These are phyloP conservation scores for Syzygium aromaticum DNA, from an alignment of 345 rosid species.

Conservation along the genomic window DNA sequence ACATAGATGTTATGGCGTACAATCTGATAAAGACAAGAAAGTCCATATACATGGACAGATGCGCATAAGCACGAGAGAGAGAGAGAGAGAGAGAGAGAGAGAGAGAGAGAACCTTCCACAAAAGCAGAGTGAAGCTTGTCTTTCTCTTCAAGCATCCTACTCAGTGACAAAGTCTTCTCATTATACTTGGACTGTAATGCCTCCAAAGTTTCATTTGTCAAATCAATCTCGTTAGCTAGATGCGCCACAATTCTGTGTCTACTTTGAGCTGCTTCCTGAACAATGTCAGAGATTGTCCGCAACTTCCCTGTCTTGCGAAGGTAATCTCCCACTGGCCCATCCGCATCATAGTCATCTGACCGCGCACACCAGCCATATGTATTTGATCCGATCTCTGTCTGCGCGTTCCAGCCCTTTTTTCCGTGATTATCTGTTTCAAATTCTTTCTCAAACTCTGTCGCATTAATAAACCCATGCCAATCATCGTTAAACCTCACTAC, in stretches of 20 bases:
- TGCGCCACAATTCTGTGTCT: conserved; percentile 34
- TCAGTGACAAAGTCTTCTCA: conserved; percentile 49
- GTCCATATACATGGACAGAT: background rate
- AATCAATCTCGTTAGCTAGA: conserved; percentile 44
- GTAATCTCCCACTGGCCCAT: conserved; percentile 60
- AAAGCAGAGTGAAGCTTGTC: conserved; percentile 51
- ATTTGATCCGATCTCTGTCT: conserved; percentile 16
- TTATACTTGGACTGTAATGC: conserved; percentile 44
- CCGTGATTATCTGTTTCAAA: conserved; percentile 39
- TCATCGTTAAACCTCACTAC: conserved; percentile 43
- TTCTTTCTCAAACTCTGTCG: conserved; percentile 54
- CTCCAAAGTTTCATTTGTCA: conserved; percentile 50
- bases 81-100: background rate
- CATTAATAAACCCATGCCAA: conserved; percentile 55
- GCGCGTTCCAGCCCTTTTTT: conserved; percentile 50
- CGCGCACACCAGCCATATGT: conserved; percentile 83
- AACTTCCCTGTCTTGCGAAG: conserved; percentile 53
- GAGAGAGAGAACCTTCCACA: conserved; percentile 43
- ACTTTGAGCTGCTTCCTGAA: conserved; percentile 29
- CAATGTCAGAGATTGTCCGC: conserved; percentile 43
- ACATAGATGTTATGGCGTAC: background rate
- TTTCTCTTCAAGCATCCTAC: conserved; percentile 66
- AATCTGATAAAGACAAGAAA: background rate
- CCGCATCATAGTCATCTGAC: conserved; percentile 46
- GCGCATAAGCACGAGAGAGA: background rate